Evolutionary conservation across 2,329 filamentous ascomycete species (phyloP), one percentile per base, ranked within the genome.

Genomic region (Sporothrix pseudoabietina): DNA sequence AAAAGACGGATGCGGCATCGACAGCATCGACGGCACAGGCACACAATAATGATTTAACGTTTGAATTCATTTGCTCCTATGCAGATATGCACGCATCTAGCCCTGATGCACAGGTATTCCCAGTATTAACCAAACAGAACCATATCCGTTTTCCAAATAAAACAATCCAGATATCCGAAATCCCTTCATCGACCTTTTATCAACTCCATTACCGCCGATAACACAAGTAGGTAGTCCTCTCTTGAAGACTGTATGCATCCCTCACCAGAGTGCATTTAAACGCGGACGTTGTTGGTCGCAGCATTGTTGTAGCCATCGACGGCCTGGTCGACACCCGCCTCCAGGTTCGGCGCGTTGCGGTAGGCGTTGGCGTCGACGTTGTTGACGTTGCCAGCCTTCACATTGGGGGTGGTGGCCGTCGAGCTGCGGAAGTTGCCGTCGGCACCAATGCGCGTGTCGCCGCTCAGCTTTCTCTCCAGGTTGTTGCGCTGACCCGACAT

Each of bases 141-240:
- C 19, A 22, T 39, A 63, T 14, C n/a, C 26, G 26, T 26, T 26
- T 26, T 26, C 26, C 35, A 65, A 6, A 9, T 19, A 55, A 55
- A 30, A 10, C 61, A 66, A 65, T 65, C 39, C 44, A 35, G n/a
- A 54, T 7, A 9, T 54, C 22, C 52, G 52, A 26, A 26, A 44
- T n/a, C 2, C 10, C 41, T 4, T 19, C 4, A 9, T n/a, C 9
- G 30, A 80, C 84, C 75, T 84, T 80, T 76, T 19, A 47, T 26
- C 35, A 87, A 88, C 69, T 41, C 26, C 32, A 55, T 41, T 41
- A 69, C 49, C 32, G n/a, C 47, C 44, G 30, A 68, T 9, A 35
- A 35, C 47, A 54, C 30, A 26, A 26, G 26, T 8, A 69, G 35
- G 19, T 22, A 22, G 35, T 35, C n/a, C 16, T 35, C 10, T 10